A percentile compares a stretch with the other conserved stretches of the same genome.
These are phyloP conservation scores for Pterula multifida DNA, from an alignment of 1,284 basidiomycete species.

Conservation along the genomic window DNA sequence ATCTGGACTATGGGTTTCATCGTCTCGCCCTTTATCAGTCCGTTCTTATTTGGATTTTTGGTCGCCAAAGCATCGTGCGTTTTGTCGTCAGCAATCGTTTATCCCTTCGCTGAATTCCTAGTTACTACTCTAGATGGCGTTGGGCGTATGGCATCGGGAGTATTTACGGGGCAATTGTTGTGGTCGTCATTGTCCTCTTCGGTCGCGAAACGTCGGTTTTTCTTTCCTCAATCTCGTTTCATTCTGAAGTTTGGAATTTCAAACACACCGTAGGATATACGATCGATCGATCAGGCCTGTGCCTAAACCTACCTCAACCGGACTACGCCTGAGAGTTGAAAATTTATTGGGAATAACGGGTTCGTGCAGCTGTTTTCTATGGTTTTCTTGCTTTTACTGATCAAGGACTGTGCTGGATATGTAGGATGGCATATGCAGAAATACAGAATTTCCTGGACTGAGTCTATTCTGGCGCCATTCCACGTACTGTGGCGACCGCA, in stretches of 20 bases:
- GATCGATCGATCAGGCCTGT: slow-evolving; percentile 29
- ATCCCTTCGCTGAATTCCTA: neutral
- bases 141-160: slow-evolving; percentile 57
- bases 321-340: slow-evolving; percentile 26
- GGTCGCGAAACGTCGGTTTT: slow-evolving; percentile 31
- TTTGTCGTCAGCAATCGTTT: slow-evolving; percentile 8
- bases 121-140: slow-evolving; percentile 35
- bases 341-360: slow-evolving; percentile 37
- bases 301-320: slow-evolving; percentile 19
- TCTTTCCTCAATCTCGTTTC: neutral
- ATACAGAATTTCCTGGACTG: slow-evolving; percentile 27
- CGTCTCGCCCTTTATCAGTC: slow-evolving; percentile 51
- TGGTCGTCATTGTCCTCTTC: slow-evolving; percentile 29
- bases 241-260: neutral
- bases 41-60: slow-evolving; percentile 60
- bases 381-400: no score
- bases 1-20: slow-evolving; percentile 67
- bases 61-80: slow-evolving; percentile 39
- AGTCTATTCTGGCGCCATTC: slow-evolving; percentile 22
- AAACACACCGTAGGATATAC: slow-evolving; percentile 25
- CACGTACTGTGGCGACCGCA: slow-evolving; percentile 33
- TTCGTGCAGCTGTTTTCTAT: slow-evolving; percentile 9
- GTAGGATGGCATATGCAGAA: slow-evolving; percentile 21
- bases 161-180: slow-evolving; percentile 27
- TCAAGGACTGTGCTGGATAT: no score